Conservation (phyloP, 2,329 filamentous ascomycete genomes). For the Periglandula ipomoeae region DNA sequence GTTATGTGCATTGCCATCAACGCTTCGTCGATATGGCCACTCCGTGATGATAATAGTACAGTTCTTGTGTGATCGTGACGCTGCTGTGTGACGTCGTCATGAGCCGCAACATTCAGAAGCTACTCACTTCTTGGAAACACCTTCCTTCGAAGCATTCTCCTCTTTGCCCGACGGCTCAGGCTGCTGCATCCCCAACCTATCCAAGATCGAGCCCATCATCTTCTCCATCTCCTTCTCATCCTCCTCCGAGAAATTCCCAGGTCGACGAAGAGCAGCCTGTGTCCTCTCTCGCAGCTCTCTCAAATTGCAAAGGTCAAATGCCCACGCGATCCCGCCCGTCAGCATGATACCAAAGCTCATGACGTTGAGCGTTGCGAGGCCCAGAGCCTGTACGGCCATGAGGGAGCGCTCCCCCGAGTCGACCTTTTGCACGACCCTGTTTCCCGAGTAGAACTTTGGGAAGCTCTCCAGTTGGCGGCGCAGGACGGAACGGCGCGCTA, state of each 20-base stretch:
- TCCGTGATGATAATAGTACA: too few relatives aligned
- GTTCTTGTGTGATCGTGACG: too few relatives aligned
- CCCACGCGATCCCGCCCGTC: slow-evolving; percentile 65
- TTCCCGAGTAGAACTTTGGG: slow-evolving; percentile 65
- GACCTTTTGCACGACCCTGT: slow-evolving; percentile 25
- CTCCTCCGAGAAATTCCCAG: slow-evolving; percentile 26
- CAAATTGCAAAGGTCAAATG: slow-evolving; percentile 63
- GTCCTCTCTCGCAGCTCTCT: slow-evolving; percentile 52
- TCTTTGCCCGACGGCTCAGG: neutral
- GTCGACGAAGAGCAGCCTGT: slow-evolving; percentile 30
- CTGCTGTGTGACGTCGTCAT: too few relatives aligned
- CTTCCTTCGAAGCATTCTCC: neutral
- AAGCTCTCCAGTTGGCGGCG: slow-evolving; percentile 51
- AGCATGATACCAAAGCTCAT: slow-evolving; percentile 65
- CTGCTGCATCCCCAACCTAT: slow-evolving; percentile 32
- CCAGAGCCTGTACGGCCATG: slow-evolving; percentile 75
- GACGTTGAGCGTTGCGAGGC: slow-evolving; percentile 81
- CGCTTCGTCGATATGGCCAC: too few relatives aligned
- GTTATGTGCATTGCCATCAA: too few relatives aligned
- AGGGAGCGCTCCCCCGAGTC: slow-evolving; percentile 29
- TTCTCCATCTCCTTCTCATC: slow-evolving; percentile 53
- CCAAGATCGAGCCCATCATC: slow-evolving; percentile 51
- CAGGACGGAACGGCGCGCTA: slow-evolving; percentile 62
- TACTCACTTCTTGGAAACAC: neutral
- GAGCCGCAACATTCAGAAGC: neutral